Evolutionary conservation across 2,329 filamentous ascomycete species (phyloP).

Genomic region (Ambrosiella xylebori): DNA sequence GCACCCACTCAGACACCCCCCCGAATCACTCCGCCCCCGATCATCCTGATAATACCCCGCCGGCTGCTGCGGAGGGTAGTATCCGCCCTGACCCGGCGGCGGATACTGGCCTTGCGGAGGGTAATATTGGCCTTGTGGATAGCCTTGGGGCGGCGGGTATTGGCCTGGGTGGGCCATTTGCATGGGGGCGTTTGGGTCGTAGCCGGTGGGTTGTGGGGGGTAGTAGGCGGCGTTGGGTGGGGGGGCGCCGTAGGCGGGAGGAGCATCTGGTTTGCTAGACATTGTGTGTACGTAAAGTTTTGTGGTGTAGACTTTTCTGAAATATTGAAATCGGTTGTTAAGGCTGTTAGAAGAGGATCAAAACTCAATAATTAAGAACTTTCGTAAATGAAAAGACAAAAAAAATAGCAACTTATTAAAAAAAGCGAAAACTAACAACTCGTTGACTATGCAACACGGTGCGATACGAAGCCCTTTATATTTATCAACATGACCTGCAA

Average conservation of each 20-base stretch:
- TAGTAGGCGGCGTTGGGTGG: conserved; percentile 25
- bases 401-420: too few relatives aligned
- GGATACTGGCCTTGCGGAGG: conserved; percentile 20
- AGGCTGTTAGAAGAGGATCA: too few relatives aligned
- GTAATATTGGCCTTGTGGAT: conserved; percentile 19
- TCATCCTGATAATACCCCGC: conserved; percentile 21
- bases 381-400: too few relatives aligned
- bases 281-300: background rate
- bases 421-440: too few relatives aligned
- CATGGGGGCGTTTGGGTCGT: conserved; percentile 13
- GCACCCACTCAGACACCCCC: conserved; percentile 28
- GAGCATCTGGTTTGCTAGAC: conserved; percentile 18
- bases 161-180: conserved; percentile 18
- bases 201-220: conserved; percentile 18
- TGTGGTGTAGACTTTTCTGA: background rate
- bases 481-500: too few relatives aligned
- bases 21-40: conserved; percentile 17
- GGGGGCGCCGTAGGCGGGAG: conserved; percentile 29
- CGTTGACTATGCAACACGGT: too few relatives aligned
- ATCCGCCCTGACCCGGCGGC: conserved; percentile 15
- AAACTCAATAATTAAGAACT: too few relatives aligned
- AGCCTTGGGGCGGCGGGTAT: conserved; percentile 18
- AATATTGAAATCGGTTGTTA: background rate
- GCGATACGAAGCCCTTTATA: too few relatives aligned
- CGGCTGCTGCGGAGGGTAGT: conserved; percentile 25